Conservation (phyloP, 257 asterid species). For the Salvia miltiorrhiza region DNA sequence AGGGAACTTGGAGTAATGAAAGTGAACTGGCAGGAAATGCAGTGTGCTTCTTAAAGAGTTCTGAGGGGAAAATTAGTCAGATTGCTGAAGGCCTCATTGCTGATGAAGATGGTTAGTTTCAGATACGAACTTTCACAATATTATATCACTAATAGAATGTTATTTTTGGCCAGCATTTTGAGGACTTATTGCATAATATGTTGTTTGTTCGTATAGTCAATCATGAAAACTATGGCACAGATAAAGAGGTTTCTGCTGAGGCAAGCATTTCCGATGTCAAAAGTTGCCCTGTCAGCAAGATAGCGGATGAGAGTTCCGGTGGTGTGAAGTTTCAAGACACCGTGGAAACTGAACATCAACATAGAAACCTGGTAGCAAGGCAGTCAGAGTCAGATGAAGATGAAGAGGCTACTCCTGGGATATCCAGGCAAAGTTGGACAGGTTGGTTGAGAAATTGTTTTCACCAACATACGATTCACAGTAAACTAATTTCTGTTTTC, state of each 20-base stretch:
- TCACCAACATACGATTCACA: not conserved
- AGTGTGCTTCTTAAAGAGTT: slow-evolving; percentile 3
- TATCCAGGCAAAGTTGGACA: slow-evolving; percentile 28
- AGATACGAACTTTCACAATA: not conserved
- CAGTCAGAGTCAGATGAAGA: not conserved
- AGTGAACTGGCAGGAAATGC: slow-evolving; percentile 8
- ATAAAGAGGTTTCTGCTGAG: slow-evolving; percentile 10
- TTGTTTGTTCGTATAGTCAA: slow-evolving; percentile 11
- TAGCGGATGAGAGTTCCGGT: slow-evolving; percentile 17
- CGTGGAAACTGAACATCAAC: slow-evolving; percentile 17
- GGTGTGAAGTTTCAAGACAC: slow-evolving; percentile 16
- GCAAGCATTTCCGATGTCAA: slow-evolving; percentile 17
- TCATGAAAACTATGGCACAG: slow-evolving; percentile 6
- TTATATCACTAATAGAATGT: not conserved
- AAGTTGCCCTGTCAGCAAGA: slow-evolving; percentile 12
- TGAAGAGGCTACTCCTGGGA: slow-evolving; percentile 17
- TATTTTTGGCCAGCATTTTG: slow-evolving; percentile 5
- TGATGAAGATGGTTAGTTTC: slow-evolving; percentile 33
- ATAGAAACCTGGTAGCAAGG: not conserved
- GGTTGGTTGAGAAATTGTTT: slow-evolving; percentile 20
- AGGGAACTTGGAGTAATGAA: slow-evolving; percentile 9
- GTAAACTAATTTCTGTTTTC: not conserved
- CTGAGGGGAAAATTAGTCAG: not conserved
- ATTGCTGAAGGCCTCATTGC: not conserved
- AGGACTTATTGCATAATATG: not conserved